These are phyloP conservation scores for Zygosaccharomyces bailii DNA, from an alignment of 805 yeast species.

Conservation along the genomic window DNA sequence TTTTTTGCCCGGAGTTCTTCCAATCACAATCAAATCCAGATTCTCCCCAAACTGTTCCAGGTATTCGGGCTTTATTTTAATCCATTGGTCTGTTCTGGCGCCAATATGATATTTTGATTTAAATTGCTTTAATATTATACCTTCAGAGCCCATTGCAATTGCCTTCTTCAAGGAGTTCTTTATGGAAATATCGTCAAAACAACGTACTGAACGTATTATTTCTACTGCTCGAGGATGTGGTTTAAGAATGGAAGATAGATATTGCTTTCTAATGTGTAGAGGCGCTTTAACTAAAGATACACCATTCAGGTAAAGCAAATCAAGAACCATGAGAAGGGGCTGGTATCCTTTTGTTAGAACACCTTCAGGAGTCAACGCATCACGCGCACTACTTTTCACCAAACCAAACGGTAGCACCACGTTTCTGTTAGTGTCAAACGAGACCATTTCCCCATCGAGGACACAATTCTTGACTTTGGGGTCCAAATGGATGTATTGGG, in stretches of 20 bases:
- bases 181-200: slow-evolving; percentile 50
- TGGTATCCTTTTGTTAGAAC: slow-evolving; percentile 39
- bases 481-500: slow-evolving; percentile 46
- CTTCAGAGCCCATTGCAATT: slow-evolving; percentile 68
- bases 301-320: slow-evolving; percentile 68
- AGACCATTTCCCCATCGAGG: slow-evolving; percentile 92
- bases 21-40: slow-evolving; percentile 74
- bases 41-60: slow-evolving; percentile 82
- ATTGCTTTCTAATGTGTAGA: slow-evolving; percentile 52
- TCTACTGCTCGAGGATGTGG: slow-evolving; percentile 49
- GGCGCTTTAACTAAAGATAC: slow-evolving; percentile 52
- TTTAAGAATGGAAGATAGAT: slow-evolving; percentile 44
- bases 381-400: slow-evolving; percentile 65
- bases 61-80: slow-evolving; percentile 89
- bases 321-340: slow-evolving; percentile 68
- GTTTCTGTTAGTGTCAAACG: slow-evolving; percentile 62
- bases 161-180: slow-evolving; percentile 53
- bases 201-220: slow-evolving; percentile 41
- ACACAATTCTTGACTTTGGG: slow-evolving; percentile 38
- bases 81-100: slow-evolving; percentile 66
- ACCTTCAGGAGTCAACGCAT: slow-evolving; percentile 44
- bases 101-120: slow-evolving; percentile 57
- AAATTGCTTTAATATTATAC: slow-evolving; percentile 70
- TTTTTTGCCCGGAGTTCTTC: slow-evolving; percentile 70
- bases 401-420: slow-evolving; percentile 75